phyloP scores from a whole-genome alignment of 2,329 filamentous ascomycete genomes.

The Colletotrichum liaoningense region DNA sequence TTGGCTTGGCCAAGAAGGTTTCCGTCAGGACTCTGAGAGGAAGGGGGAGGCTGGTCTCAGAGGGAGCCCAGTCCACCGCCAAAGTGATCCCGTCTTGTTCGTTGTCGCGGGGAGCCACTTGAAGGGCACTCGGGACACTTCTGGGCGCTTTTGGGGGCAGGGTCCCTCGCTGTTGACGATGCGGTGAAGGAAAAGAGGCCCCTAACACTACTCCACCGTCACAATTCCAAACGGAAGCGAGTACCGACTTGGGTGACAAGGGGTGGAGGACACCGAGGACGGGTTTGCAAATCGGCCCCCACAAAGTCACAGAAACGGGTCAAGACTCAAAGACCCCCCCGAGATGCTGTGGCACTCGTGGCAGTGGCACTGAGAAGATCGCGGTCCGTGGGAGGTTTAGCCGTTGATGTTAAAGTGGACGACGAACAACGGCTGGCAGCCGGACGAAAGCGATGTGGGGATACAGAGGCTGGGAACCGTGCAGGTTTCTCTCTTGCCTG shows the following conservation, averaged over 20 bases:
- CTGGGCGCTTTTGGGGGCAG: conserved; percentile 16
- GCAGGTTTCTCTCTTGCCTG: neutral
- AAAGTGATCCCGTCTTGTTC: conserved; percentile 4
- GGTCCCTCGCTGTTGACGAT: conserved; percentile 28
- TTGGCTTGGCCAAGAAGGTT: neutral
- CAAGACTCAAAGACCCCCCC: neutral
- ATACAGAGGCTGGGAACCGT: conserved; percentile 8
- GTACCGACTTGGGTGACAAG: conserved; percentile 32
- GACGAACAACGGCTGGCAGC: conserved; percentile 6
- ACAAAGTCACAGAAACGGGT: neutral
- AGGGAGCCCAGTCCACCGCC: conserved; percentile 30
- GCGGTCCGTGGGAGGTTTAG: neutral
- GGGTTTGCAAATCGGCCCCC: conserved; percentile 22
- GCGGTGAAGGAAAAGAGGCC: conserved; percentile 32
- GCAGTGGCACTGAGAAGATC: neutral
- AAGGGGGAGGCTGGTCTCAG: conserved; percentile 26
- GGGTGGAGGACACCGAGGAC: conserved; percentile 13
- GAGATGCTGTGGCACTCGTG: neutral
- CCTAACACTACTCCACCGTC: conserved; percentile 31
- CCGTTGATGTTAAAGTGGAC: conserved; percentile 21
- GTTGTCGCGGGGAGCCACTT: conserved; percentile 19
- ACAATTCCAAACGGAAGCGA: conserved; percentile 25
- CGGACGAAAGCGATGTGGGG: conserved; percentile 6
- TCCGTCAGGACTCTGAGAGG: neutral
- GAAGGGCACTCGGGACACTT: conserved; percentile 19